Evolutionary conservation across 1,284 basidiomycete species (phyloP), one percentile per base, ranked within the genome.

Genomic region (Macrocybe sp.): DNA sequence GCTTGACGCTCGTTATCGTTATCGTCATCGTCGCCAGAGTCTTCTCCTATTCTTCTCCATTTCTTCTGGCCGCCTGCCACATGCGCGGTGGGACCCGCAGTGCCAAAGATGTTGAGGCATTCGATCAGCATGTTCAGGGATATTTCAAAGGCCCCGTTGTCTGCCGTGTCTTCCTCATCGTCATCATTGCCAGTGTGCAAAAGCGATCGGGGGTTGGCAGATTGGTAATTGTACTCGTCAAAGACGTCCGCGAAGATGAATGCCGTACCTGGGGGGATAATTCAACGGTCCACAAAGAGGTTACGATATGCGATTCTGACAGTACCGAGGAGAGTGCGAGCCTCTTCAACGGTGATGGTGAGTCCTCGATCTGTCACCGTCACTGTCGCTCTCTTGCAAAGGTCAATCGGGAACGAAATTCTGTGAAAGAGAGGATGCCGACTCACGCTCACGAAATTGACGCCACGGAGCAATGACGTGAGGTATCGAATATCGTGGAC

Each of bases 101-200:
- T 90, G 8, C 94, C 93, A 59, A 95, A 97, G 48, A 97, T 85
- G 63, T 95, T 93, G 37, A 97, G 75, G 58, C 91, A 94, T 58
- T 95, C 92, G 48, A 96, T 78, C 47, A 96, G 69, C 1, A 85
- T 85, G 59, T 83, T 79, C 31, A 97, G 77, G 3, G 85, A 85
- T 49, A 97, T 75, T 62, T 95, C 91, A 59, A 97, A 92, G 1
- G 78, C 74, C 6, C 74, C 59, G 45, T 66, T 78, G 30, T 65
- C 58, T 14, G 52, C 51, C 6, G 59, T 50, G 14, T 66, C 67
- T 28, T 66, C 59, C 36, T 70, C 56, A 31, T 61, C 56, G 46
- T 61, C 52, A 22, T 22, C 22, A 22, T 22, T 22, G 2, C 22
- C 22, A 22, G 22, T 22, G 22, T 22, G 22, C 22, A 4, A 4